phyloP scores from a whole-genome alignment of 177 flowering plant genomes.

The Vitis hybrid region DNA sequence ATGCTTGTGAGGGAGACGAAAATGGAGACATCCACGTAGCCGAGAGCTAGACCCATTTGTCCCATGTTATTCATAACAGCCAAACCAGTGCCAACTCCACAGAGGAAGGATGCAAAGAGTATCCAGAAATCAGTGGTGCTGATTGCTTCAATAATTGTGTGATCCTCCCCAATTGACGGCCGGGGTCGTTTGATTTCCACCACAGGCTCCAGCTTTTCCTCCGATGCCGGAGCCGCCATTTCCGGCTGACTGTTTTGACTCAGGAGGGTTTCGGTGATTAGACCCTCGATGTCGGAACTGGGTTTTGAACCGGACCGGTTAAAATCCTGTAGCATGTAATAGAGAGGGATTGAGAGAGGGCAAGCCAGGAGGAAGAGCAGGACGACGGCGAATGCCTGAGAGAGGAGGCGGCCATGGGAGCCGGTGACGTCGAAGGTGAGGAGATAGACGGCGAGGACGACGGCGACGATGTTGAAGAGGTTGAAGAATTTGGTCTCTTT shows the following conservation, averaged over 20 bases:
- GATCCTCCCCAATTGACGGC: slow-evolving; percentile 70
- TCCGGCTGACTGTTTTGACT: neutral
- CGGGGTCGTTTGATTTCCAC: too few species aligned
- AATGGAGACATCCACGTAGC: slow-evolving; percentile 75
- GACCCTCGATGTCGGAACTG: slow-evolving; percentile 42
- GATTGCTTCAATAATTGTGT: slow-evolving; percentile 65
- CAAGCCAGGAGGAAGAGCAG: slow-evolving; percentile 48
- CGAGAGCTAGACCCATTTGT: slow-evolving; percentile 89
- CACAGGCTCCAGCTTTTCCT: slow-evolving; percentile 23
- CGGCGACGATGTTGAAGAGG: slow-evolving; percentile 51
- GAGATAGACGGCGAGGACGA: slow-evolving; percentile 53
- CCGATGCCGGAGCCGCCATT: slow-evolving; percentile 6
- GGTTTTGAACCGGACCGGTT: slow-evolving; percentile 1
- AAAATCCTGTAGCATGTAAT: slow-evolving; percentile 27
- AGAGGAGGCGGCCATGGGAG: slow-evolving; percentile 23
- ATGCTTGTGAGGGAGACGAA: slow-evolving; percentile 86
- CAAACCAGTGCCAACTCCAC: slow-evolving; percentile 95
- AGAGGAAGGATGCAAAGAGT: slow-evolving; percentile 73
- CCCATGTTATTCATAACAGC: slow-evolving; percentile 94
- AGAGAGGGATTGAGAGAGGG: slow-evolving; percentile 46
- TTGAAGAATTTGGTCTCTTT: slow-evolving; percentile 49
- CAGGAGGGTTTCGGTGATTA: slow-evolving; percentile 48
- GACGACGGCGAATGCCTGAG: slow-evolving; percentile 33
- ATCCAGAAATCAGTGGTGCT: slow-evolving; percentile 81
- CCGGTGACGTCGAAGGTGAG: slow-evolving; percentile 43